Conservation (phyloP, 2,329 filamentous ascomycete genomes). For the Fusarium incarnatum region DNA sequence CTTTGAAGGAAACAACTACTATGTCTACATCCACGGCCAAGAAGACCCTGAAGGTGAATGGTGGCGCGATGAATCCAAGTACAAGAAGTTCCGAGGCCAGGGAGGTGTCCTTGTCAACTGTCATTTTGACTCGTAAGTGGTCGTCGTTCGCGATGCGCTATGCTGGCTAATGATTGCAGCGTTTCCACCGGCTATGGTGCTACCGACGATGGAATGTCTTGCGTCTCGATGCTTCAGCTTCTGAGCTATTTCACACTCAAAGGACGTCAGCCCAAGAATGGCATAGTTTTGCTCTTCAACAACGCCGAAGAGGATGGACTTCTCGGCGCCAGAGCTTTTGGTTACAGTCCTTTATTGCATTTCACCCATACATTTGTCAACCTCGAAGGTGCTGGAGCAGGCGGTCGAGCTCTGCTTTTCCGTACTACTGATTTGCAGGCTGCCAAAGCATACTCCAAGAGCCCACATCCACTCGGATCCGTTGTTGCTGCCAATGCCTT, state of each 20-base stretch:
- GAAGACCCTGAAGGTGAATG: constrained; percentile 79
- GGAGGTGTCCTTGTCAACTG: constrained; percentile 93
- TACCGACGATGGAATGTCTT: constrained; percentile 92
- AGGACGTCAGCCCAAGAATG: constrained; percentile 78
- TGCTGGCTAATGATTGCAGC: constrained; percentile 55
- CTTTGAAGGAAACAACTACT: constrained; percentile 92
- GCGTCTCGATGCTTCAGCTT: constrained; percentile 86
- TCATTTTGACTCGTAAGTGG: constrained; percentile 81
- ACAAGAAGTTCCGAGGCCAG: constrained; percentile 64
- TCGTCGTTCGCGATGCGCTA: no score
- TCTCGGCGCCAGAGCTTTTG: constrained; percentile 87
- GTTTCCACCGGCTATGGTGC: constrained; percentile 93
- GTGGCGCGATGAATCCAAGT: constrained; percentile 68
- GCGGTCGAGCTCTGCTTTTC: constrained; percentile 88
- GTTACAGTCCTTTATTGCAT: constrained; percentile 81
- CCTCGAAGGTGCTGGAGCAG: constrained; percentile 92
- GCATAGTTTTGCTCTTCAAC: constrained; percentile 88
- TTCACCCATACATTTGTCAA: constrained; percentile 92
- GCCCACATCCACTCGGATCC: constrained; percentile 82
- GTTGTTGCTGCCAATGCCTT: constrained; percentile 89
- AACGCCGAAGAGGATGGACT: constrained; percentile 96
- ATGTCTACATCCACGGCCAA: constrained; percentile 88
- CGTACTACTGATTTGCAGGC: constrained; percentile 89
- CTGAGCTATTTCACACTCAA: constrained; percentile 84
- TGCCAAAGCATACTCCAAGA: constrained; percentile 79